Conservation (phyloP, 768 basidiomycete species). For the Pisolithus tinctorius region DNA sequence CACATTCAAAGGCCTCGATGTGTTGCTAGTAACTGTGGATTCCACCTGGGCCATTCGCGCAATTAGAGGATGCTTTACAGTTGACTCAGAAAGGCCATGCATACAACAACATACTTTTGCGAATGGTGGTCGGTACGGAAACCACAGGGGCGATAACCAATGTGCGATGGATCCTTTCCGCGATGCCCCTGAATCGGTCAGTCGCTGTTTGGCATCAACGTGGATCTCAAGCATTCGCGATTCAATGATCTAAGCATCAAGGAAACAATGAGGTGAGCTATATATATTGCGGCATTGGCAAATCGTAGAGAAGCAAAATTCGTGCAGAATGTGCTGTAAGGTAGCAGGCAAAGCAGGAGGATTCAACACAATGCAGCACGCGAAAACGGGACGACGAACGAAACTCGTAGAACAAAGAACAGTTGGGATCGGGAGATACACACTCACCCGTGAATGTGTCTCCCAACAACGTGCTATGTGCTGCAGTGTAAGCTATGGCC, state of each 20-base stretch:
- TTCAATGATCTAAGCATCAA: neutral
- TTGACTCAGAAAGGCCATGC: constrained; percentile 1
- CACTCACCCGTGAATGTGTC: neutral
- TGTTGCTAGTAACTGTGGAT: neutral
- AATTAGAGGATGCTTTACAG: neutral
- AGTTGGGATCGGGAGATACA: neutral
- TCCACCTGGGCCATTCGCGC: neutral
- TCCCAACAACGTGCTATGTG: neutral
- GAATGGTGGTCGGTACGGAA: constrained; percentile 25
- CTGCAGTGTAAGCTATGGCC: neutral
- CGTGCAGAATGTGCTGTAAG: neutral
- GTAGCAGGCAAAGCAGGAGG: neutral
- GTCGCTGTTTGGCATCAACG: constrained; percentile 4
- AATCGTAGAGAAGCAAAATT: neutral
- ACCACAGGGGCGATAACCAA: constrained; percentile 53
- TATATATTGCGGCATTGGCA: neutral
- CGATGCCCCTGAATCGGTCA: constrained; percentile 44
- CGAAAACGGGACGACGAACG: neutral
- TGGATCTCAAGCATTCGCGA: neutral
- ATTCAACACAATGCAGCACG: neutral
- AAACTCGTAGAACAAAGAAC: neutral
- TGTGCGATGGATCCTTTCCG: constrained; percentile 61
- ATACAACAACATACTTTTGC: constrained; percentile 10
- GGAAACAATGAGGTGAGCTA: neutral
- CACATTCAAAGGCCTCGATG: constrained; percentile 1